These are phyloP conservation scores for Cryptococcus floricola DNA, from an alignment of 1,284 basidiomycete species.

Conservation along the genomic window DNA sequence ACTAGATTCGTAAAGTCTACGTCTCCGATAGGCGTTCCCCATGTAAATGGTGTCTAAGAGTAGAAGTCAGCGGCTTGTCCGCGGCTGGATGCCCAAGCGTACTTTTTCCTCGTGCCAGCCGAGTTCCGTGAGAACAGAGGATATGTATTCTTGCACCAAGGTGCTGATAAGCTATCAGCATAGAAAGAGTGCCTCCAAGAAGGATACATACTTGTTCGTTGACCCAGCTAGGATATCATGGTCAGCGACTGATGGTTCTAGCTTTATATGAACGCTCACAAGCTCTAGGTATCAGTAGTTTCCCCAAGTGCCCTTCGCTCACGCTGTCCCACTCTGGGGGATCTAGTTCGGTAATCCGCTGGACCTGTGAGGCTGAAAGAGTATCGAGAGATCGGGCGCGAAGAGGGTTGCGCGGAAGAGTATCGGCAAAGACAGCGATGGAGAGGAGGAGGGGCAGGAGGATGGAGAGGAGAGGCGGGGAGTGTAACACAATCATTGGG, in stretches of 20 bases:
- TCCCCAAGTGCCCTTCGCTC: constrained; percentile 60
- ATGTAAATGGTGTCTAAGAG: constrained; percentile 63
- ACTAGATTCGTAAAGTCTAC: constrained; percentile 86
- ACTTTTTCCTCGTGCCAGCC: constrained; percentile 78
- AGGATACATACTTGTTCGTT: constrained; percentile 36
- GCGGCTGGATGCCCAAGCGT: not conserved
- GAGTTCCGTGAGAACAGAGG: constrained; percentile 62
- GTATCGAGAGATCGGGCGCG: not conserved
- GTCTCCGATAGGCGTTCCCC: constrained; percentile 75
- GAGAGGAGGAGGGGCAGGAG: not conserved
- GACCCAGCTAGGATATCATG: constrained; percentile 36
- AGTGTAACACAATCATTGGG: too few relatives aligned
- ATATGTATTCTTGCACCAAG: constrained; percentile 70
- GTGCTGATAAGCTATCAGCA: constrained; percentile 56
- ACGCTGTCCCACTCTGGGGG: constrained; percentile 41
- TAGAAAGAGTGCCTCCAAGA: not conserved
- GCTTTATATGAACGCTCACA: constrained; percentile 54
- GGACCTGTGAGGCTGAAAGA: constrained; percentile 11
- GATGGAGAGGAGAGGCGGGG: constrained; percentile 3
- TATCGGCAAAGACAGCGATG: not conserved
- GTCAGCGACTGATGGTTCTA: not conserved
- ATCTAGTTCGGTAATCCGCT: constrained; percentile 18
- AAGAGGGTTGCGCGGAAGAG: not conserved
- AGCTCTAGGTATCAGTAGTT: constrained; percentile 73
- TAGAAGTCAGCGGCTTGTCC: not conserved